Base-by-base conservation (phyloP, 352 stramenopile genomes). In the Phytopythium vexans region DNA sequence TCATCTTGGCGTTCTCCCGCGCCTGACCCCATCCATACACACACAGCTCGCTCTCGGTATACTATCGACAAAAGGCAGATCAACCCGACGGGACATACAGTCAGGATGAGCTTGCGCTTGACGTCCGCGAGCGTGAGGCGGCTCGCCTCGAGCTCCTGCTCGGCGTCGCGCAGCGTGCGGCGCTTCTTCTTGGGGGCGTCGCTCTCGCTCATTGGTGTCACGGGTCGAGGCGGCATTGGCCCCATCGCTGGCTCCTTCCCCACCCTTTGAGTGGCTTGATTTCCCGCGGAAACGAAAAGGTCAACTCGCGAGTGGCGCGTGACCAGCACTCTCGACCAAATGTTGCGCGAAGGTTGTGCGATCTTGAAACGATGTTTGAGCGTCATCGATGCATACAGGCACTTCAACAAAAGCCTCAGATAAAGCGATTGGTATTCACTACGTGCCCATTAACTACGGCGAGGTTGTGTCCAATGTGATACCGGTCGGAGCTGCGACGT, bases 1-100 rank as follows among this genome's bases (percentile, higher is more conserved):
- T 90, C 74, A 92, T 91, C 65, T 91, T 90, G 49, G 84, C 84
- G 55, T 92, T 92, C 56, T 94, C 84, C 16, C 82, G 68, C 15
- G 83, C 83, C 77, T 91, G 45, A 1, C 2, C 11, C 6, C 8
- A n/a, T 15, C 14, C 11, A 47, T 15, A 21, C 5, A 47, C 14
- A 21, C 10, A 11, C 10, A 32, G 41, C 8, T 15, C 42, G n/a
- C 3, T 38, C 35, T 15, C 16, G 16, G 15, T 43, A 27, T 27
- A 27, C 21, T 27, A 27, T 27, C 21, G 21, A 27, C 21, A 27
- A 27, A 27, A 27, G 21, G 21, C 21, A 27, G 21, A 27, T 2
- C 10, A 3, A 31, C 1, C 3, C 56, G 41, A 48, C n/a, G n/a
- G 9, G 5, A 49, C 47, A 14, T 31, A 88, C 80, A 58, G 73